These are phyloP conservation scores for Blepharisma japonicum DNA, from an alignment of 73 alveolate genomes.

Conservation along the genomic window DNA sequence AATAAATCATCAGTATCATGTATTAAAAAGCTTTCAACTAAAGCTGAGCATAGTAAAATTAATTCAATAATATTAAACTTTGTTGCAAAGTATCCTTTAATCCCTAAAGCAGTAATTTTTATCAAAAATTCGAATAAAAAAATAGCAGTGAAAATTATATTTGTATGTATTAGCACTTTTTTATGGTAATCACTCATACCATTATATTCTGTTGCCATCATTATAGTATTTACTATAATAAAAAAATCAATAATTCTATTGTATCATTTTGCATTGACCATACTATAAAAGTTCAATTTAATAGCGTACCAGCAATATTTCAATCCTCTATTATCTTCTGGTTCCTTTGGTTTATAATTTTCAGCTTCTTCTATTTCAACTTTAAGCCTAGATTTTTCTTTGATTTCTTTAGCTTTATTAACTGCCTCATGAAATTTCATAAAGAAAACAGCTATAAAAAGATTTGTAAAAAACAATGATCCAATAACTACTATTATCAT, in stretches of 20 bases:
- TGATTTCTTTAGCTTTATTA: constrained; percentile 1
- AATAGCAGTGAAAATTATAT: constrained; percentile 59
- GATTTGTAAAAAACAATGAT: constrained; percentile 38
- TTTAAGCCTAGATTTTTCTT: background rate
- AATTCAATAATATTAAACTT: constrained; percentile 86
- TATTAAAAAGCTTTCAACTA: constrained; percentile 62
- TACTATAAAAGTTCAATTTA: background rate
- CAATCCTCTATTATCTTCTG: background rate
- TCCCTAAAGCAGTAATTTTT: constrained; percentile 72
- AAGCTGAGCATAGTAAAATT: constrained; percentile 68
- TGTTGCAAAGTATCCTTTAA: constrained; percentile 63
- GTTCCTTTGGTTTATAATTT: background rate
- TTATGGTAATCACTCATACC: background rate
- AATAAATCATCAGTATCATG: constrained; percentile 38
- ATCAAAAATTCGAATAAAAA: constrained; percentile 69
- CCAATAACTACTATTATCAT: constrained; percentile 34
- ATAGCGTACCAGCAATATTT: background rate
- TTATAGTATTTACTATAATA: constrained; percentile 1
- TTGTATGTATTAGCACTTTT: constrained; percentile 37
- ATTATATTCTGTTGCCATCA: background rate
- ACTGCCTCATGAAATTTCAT: background rate
- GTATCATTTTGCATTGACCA: background rate
- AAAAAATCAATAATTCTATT: background rate
- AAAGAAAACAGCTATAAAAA: constrained; percentile 38
- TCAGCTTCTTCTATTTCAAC: background rate